Base-by-base conservation (phyloP, 2,329 filamentous ascomycete species). In the Penicillium expansum region DNA sequence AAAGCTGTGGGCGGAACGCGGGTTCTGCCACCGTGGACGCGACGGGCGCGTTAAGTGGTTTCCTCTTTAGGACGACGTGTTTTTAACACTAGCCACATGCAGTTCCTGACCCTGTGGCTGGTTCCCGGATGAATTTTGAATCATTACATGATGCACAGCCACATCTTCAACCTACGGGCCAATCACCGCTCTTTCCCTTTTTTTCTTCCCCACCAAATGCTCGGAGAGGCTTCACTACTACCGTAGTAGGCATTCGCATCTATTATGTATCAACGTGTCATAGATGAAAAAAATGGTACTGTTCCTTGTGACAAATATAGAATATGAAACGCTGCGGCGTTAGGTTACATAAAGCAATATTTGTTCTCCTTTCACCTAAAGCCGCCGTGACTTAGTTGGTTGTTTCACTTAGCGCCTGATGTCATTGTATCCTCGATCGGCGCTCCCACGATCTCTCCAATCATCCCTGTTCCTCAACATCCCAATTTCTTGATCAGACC, bases 391-490 rank as follows among this genome's bases (percentile, higher is more conserved):
- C 48, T 57, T 54, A 43, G 57, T 50, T 54, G 45, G 57, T 50
- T 55, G 70, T 73, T 72, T 71, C 69, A 71, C 62, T 55, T 68
- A 61, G 67, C 71, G 71, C 71, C 62, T 72, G 71, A 73, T 73
- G 69, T 73, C 70, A 73, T 71, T 61, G 51, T 51, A 55, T 52
- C 56, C 42, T 43, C 57, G 67, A 68, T 68, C 68, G 61, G 63
- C 61, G 55, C 51, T 54, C 58, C 62, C 63, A 58, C 55, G 58
- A 59, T 67, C 52, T 61, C 65, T 68, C 66, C 64, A 70, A 69
- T 66, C 57, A 67, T 59, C 60, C 61, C 63, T 60, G 57, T 60
- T 38, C 51, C 22, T 60, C 52, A 50, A 57, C 38, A 55, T 63
- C 51, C 44, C 50, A 53, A 48, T 39, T 58, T 50, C 39, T 53